phyloP scores from a whole-genome alignment of 352 stramenopile genomes.

The Pythium plurisporium region DNA sequence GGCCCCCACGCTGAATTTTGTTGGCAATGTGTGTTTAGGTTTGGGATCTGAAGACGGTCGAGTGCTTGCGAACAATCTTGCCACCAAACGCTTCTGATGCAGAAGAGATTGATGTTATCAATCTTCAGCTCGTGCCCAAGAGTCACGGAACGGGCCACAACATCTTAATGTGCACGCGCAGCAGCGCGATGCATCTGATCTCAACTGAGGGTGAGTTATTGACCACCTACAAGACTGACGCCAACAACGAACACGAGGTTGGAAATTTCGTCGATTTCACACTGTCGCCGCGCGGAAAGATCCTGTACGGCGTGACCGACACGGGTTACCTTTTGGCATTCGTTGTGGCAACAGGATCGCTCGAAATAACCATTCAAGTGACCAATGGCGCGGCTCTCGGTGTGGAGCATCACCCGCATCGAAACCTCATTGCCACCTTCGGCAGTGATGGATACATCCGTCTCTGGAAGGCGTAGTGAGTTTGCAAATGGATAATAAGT shows the following conservation, averaged over 20 bases:
- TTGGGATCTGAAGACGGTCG: constrained; percentile 84
- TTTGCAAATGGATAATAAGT: too few species aligned
- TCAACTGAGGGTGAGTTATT: constrained; percentile 61
- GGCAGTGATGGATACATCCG: constrained; percentile 80
- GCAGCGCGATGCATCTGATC: constrained; percentile 75
- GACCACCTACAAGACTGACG: constrained; percentile 60
- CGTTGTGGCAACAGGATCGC: constrained; percentile 34
- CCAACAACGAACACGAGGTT: constrained; percentile 51
- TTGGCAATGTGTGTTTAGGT: constrained; percentile 26
- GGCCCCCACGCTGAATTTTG: too few species aligned
- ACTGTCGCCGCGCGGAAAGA: constrained; percentile 78
- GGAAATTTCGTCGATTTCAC: constrained; percentile 87
- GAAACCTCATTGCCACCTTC: constrained; percentile 88
- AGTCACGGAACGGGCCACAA: constrained; percentile 39
- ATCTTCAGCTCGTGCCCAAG: constrained; percentile 58
- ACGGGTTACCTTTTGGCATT: constrained; percentile 83
- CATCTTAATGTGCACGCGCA: constrained; percentile 86
- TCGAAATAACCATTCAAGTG: constrained; percentile 81
- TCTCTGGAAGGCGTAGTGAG: constrained; percentile 80
- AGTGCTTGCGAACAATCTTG: constrained; percentile 74
- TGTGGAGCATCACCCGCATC: constrained; percentile 82
- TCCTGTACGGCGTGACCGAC: constrained; percentile 84
- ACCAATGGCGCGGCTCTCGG: constrained; percentile 77
- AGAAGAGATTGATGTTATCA: constrained; percentile 75
- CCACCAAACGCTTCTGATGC: constrained; percentile 42